Percentiles rank a stretch among this genome's conserved stretches.
Conservation (phyloP, 345 rosid genomes). For the Brassica juncea region DNA sequence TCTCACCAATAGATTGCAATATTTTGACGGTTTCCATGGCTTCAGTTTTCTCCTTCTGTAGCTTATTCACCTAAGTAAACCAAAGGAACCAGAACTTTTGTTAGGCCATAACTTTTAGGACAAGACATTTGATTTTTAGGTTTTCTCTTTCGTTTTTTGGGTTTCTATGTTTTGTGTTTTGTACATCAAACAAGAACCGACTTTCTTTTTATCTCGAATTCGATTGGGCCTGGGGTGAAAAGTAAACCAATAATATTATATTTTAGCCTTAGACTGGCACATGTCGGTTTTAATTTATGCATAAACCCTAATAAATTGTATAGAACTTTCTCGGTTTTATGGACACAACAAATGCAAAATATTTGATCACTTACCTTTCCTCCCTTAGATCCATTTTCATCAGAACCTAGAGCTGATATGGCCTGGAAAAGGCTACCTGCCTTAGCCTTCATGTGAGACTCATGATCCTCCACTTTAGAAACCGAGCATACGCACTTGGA, state of each 20-base stretch:
- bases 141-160: neutral
- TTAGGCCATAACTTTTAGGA: neutral
- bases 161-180: neutral
- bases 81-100: neutral
- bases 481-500: constrained; percentile 12
- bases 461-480: neutral
- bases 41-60: constrained; percentile 9
- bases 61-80: constrained; percentile 3
- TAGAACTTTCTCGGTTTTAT: neutral
- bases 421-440: constrained; percentile 13
- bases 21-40: constrained; percentile 7
- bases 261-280: neutral
- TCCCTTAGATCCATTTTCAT: neutral
- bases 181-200: neutral
- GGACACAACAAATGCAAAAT: neutral
- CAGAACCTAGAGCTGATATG: neutral
- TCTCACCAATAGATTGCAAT: constrained; percentile 10
- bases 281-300: neutral
- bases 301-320: neutral
- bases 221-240: neutral
- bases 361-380: neutral
- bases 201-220: neutral
- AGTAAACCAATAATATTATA: neutral
- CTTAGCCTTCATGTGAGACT: constrained; percentile 29
- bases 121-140: neutral